phyloP scores from a whole-genome alignment of 2,329 filamentous ascomycete genomes.

The Calonectria pseudoreteaudii region DNA sequence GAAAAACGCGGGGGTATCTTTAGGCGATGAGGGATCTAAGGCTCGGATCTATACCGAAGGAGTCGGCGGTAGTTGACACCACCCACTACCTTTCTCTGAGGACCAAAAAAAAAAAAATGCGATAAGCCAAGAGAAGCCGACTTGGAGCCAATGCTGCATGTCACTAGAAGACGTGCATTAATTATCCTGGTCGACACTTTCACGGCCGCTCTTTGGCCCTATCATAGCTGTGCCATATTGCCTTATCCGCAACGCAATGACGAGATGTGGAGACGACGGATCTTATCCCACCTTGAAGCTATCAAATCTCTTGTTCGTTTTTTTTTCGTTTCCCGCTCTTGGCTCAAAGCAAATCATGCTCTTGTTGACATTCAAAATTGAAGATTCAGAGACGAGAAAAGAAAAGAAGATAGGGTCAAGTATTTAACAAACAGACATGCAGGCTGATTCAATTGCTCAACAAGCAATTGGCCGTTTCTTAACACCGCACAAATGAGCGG shows the following conservation, averaged over 20 bases:
- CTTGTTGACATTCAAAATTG: not conserved
- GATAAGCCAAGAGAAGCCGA: not conserved
- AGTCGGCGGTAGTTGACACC: not conserved
- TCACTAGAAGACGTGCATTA: constrained; percentile 28
- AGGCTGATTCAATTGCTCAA: not conserved
- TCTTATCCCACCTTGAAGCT: not conserved
- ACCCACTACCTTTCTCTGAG: not conserved
- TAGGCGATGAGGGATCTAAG: not conserved
- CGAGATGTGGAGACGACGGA: constrained; percentile 6
- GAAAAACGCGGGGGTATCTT: not conserved
- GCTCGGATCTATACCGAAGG: not conserved
- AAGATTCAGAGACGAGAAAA: not conserved
- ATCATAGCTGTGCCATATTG: constrained; percentile 27
- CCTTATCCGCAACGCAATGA: constrained; percentile 26
- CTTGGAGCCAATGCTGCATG: not conserved
- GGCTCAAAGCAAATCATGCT: not conserved
- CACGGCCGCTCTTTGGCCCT: constrained; percentile 9
- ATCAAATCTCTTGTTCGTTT: too few species aligned
- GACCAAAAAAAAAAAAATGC: not conserved
- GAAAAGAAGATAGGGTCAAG: not conserved
- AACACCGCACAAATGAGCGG: not conserved
- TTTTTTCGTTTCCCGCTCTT: not conserved
- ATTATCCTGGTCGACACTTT: constrained; percentile 27
- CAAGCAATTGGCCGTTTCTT: not conserved
- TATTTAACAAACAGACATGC: not conserved